These are phyloP conservation scores for Aspergillus coremiiformis DNA, from an alignment of 495 filamentous ascomycete species.

Conservation along the genomic window DNA sequence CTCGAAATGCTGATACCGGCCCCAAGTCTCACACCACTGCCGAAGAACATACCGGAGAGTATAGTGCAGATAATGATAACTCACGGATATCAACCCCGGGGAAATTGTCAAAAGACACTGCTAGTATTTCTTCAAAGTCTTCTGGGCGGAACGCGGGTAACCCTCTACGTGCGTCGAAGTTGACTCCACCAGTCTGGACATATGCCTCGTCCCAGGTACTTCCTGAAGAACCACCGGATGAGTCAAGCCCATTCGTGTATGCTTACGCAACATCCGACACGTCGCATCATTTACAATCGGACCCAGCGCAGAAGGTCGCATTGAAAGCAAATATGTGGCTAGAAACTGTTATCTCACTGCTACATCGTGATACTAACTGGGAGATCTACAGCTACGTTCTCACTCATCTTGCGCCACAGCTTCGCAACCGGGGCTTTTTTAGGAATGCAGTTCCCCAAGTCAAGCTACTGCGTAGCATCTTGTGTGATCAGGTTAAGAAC, in stretches of 20 bases:
- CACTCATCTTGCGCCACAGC: slow-evolving; percentile 76
- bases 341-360: slow-evolving; percentile 60
- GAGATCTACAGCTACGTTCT: slow-evolving; percentile 89
- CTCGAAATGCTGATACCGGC: slow-evolving; percentile 49
- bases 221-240: slow-evolving; percentile 44
- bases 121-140: slow-evolving; percentile 21
- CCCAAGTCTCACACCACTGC: slow-evolving; percentile 19
- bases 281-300: slow-evolving; percentile 17
- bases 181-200: slow-evolving; percentile 50
- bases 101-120: slow-evolving; percentile 21
- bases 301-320: slow-evolving; percentile 21
- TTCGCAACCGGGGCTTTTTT: slow-evolving; percentile 87
- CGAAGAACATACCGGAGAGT: slow-evolving; percentile 22
- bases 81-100: slow-evolving; percentile 13
- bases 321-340: slow-evolving; percentile 70
- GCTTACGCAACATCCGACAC: slow-evolving; percentile 23
- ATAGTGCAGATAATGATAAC: slow-evolving; percentile 18
- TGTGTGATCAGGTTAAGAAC: slow-evolving; percentile 75
- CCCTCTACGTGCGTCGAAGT: slow-evolving; percentile 33
- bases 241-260: slow-evolving; percentile 40
- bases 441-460: slow-evolving; percentile 61
- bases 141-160: slow-evolving; percentile 24
- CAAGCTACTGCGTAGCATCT: slow-evolving; percentile 61
- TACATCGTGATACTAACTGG: slow-evolving; percentile 80
- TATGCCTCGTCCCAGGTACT: slow-evolving; percentile 43